Evolutionary conservation across 176 grass and related monocot genomes (phyloP).

Genomic region (Triticum aestivum): IWGSC_CS_RefSeq_v2.1 NC_057804.1:387140567-387141066

Average conservation of each 20-base stretch:
- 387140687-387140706: slow-evolving; percentile 81
- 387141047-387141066: background rate
- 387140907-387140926: slow-evolving; percentile 58
- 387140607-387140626: slow-evolving; percentile 63
- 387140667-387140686: slow-evolving; percentile 89
- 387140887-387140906: slow-evolving; percentile 82
- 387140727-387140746: slow-evolving; percentile 86
- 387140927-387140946: slow-evolving; percentile 58
- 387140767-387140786: slow-evolving; percentile 64
- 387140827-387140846: slow-evolving; percentile 42
- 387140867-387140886: slow-evolving; percentile 86
- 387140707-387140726: slow-evolving; percentile 86
- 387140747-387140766: slow-evolving; percentile 68
- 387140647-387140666: slow-evolving; percentile 84
- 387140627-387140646: slow-evolving; percentile 71
- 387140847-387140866: slow-evolving; percentile 79
- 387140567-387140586: slow-evolving; percentile 69
- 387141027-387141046: background rate
- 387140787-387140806: slow-evolving; percentile 79
- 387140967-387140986: slow-evolving; percentile 66
- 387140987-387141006: slow-evolving; percentile 21
- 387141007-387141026: slow-evolving; percentile 13
- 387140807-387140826: slow-evolving; percentile 71
- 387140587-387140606: slow-evolving; percentile 88
- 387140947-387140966: slow-evolving; percentile 48